Base-by-base conservation (phyloP, 164 flowering plant genomes). In the Vitis rupestris region DNA sequence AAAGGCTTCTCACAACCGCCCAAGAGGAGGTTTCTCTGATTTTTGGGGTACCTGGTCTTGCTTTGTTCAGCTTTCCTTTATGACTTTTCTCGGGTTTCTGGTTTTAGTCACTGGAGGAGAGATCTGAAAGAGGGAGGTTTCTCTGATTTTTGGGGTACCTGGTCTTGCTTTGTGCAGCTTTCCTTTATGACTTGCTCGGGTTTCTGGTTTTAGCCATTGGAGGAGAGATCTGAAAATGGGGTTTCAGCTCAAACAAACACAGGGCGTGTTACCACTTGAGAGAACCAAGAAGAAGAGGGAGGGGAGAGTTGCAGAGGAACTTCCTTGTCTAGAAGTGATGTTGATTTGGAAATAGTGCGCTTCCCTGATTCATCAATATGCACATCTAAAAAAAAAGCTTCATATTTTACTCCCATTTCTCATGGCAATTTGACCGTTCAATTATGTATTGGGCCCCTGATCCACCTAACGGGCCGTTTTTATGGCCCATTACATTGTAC, bases 1-100 rank as follows among this genome's bases (percentile, higher is more conserved):
- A 75, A 54, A 93, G 59, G 75, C 84, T 85, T 75, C 84, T 87
- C 12, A 93, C 72, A 51, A 77, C 81, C 17, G 85, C 80, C 98
- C 98, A 93, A 64, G 92, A 85, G 27, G 88, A 19, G 84, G 76
- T 49, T 75, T 75, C 57, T 87, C 83, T 19, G 81, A 15, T 69
- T 79, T 82, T 10, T 56, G 68, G 14, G 78, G 53, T 16, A 53
- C 59, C 10, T 74, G 72, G 62, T 65, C 74, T 16, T 80, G 72
- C 29, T 70, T 72, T 65, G 72, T 77, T 69, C 61, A 74, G 50
- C 9, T 76, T 74, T 85, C 72, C 70, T 76, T 82, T 59, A 59
- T 70, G 70, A 81, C 70, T 70, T 76, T 87, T 65, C 70, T 74
- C 23, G 72, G 81, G 59, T 63, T 70, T 73, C 61, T 83, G 65